Base-by-base conservation (phyloP, 2,329 filamentous ascomycete species). In the Fusarium algeriense region DNA sequence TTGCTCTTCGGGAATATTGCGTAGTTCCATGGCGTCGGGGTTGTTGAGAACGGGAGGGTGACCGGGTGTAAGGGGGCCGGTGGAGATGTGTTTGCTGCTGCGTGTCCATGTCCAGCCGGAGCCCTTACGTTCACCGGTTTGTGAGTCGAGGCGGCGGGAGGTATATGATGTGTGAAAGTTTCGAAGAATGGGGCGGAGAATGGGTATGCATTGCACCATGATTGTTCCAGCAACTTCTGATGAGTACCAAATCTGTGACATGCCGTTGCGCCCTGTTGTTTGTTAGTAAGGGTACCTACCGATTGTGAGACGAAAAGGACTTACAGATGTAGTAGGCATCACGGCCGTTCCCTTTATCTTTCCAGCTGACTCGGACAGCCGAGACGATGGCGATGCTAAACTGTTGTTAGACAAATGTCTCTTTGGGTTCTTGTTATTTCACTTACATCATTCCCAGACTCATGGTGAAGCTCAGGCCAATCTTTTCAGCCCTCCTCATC, bases 181-280 rank as follows among this genome's bases (percentile, higher is more conserved):
- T 48, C 70, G 68, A 9, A 87, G 67, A 23, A 87, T 80, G 0
- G 85, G 84, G 13, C 86, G 82, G 11, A 87, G 73, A 19, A 88
- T 83, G 4, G 86, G 86, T 5, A 88, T 83, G 64, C 84, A 87
- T 70, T 87, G 85, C 7, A 87, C 86, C 45, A 88, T 86, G 69
- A 88, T 86, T 30, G 86, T 87, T 57, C 85, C 85, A 12, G 84
- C 81, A 57, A 87, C 80, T 75, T 88, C 86, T 19, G 85, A 85
- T 0, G 84, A 86, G 75, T 86, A 83, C 75, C 75, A 77, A 35
- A 77, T 23, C 50, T 77, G 75, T 2, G 75, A 77, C 60, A 77
- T 54, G 14, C 72, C 75, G 15, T 77, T 77, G 17, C 75, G 75
- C 75, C 75, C 75, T 77, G 20, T 1, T 8, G 12, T 2, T 1